phyloP scores from a whole-genome alignment of 176 grass and related monocot genomes.

The Leersia perrieri region DNA sequence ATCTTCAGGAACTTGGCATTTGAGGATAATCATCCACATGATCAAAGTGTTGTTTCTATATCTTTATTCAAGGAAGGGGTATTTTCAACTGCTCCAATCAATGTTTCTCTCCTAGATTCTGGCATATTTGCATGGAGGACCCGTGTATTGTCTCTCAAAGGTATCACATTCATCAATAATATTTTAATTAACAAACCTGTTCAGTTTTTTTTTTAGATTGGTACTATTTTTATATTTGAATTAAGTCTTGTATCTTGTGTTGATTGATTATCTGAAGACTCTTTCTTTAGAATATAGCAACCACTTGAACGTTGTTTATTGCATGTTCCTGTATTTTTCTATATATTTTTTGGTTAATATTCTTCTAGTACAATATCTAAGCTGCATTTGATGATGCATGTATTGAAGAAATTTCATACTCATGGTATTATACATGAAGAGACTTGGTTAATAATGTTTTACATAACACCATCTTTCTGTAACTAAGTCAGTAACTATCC shows the following conservation, averaged over 20 bases:
- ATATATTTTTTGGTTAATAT: not conserved
- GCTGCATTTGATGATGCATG: not conserved
- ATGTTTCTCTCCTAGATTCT: conserved; percentile 48
- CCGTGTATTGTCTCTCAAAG: conserved; percentile 56
- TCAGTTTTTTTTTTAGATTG: not conserved
- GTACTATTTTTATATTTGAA: not conserved
- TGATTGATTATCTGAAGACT: conserved; percentile 3
- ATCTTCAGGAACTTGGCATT: conserved; percentile 53
- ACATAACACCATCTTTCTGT: not conserved
- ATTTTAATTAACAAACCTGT: not conserved
- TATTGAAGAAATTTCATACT: not conserved
- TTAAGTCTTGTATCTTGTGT: not conserved
- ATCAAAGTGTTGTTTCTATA: conserved; percentile 51
- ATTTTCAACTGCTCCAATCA: conserved; percentile 78
- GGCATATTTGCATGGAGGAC: conserved; percentile 72
- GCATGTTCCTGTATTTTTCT: not conserved
- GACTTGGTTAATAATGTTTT: not conserved
- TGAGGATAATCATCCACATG: conserved; percentile 45
- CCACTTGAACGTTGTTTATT: not conserved
- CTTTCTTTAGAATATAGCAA: not conserved
- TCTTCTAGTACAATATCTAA: conserved; percentile 2
- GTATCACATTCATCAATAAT: conserved; percentile 41
- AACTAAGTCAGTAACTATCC: not conserved
- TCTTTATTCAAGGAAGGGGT: conserved; percentile 67
- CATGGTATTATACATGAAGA: not conserved